Evolutionary conservation across 495 filamentous ascomycete species (phyloP).

Genomic region (Penicillium cinerascens): DNA sequence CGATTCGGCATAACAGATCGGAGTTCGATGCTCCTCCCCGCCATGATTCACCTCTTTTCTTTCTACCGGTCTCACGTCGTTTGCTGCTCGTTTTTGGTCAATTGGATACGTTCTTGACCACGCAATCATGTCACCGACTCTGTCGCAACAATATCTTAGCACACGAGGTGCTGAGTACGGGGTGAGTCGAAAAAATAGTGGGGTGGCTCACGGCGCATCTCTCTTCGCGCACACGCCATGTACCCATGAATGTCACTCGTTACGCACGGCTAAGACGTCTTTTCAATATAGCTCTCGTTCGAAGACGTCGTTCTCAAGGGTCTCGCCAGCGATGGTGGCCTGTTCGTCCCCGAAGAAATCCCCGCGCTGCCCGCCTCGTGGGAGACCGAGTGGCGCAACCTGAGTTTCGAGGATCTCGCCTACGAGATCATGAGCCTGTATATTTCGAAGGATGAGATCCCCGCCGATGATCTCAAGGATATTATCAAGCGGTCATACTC

Average conservation of each 20-base stretch:
- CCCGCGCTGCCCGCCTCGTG: slow-evolving; percentile 42
- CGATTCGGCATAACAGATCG: background rate
- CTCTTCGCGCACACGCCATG: background rate
- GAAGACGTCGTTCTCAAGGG: slow-evolving; percentile 90
- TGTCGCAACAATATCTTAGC: slow-evolving; percentile 74
- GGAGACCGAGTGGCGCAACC: slow-evolving; percentile 63
- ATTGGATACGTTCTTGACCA: slow-evolving; percentile 2
- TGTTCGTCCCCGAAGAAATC: slow-evolving; percentile 85
- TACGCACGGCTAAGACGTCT: background rate
- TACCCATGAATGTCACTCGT: background rate
- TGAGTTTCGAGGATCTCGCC: slow-evolving; percentile 71
- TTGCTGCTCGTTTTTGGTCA: background rate
- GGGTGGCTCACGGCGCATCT: background rate
- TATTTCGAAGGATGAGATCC: slow-evolving; percentile 80
- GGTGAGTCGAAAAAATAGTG: slow-evolving; percentile 36
- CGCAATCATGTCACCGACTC: slow-evolving; percentile 14
- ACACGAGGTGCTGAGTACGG: slow-evolving; percentile 77
- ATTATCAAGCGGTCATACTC: slow-evolving; percentile 80
- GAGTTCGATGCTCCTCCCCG: slow-evolving; percentile 1
- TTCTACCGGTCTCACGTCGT: background rate
- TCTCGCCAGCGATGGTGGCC: slow-evolving; percentile 80
- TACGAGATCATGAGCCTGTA: slow-evolving; percentile 57
- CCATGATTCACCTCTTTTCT: slow-evolving; percentile 14
- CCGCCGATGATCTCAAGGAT: slow-evolving; percentile 67
- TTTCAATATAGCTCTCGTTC: slow-evolving; percentile 67